Percentiles rank a stretch among this genome's conserved stretches.
phyloP scores from a whole-genome alignment of 108 stramenopile species.

The Hondaea fermentalgiana region DNA sequence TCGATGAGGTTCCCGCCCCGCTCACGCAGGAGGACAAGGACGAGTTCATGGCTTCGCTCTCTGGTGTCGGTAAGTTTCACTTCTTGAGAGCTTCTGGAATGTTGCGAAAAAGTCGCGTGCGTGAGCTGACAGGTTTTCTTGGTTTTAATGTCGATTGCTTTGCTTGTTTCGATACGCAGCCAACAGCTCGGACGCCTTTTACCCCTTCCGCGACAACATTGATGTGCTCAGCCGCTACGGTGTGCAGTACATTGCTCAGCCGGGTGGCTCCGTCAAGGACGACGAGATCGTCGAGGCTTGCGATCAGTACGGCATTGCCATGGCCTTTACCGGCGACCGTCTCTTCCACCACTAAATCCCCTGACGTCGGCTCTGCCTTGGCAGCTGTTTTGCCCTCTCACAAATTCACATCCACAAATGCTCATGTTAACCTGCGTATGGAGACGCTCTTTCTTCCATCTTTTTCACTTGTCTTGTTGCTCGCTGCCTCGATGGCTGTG shows the following conservation, averaged over 20 bases:
- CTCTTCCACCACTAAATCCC: slow-evolving; percentile 89
- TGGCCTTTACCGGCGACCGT: slow-evolving; percentile 86
- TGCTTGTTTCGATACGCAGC: not conserved
- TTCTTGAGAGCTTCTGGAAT: too few relatives aligned
- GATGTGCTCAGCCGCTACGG: slow-evolving; percentile 95
- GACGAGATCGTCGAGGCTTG: slow-evolving; percentile 71
- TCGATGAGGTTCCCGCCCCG: slow-evolving; percentile 69
- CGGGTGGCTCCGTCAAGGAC: slow-evolving; percentile 91
- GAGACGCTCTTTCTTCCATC: not conserved
- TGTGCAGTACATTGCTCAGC: slow-evolving; percentile 83
- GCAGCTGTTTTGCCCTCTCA: too few relatives aligned
- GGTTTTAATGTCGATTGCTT: too few relatives aligned
- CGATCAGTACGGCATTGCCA: slow-evolving; percentile 91
- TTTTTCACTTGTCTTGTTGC: not conserved
- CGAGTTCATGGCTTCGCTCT: slow-evolving; percentile 59
- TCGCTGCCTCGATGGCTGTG: not conserved
- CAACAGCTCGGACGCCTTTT: slow-evolving; percentile 93
- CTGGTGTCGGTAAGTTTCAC: slow-evolving; percentile 50
- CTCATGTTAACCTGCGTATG: too few relatives aligned
- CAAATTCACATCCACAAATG: too few relatives aligned
- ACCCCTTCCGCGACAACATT: slow-evolving; percentile 96
- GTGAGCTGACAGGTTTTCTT: too few relatives aligned
- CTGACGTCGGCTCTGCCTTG: too few relatives aligned
- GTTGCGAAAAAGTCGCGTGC: too few relatives aligned
- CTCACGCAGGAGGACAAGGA: slow-evolving; percentile 81